These are phyloP conservation scores for Cryptococcus wingfieldii DNA, from an alignment of 1,284 basidiomycete species.

Conservation along the genomic window DNA sequence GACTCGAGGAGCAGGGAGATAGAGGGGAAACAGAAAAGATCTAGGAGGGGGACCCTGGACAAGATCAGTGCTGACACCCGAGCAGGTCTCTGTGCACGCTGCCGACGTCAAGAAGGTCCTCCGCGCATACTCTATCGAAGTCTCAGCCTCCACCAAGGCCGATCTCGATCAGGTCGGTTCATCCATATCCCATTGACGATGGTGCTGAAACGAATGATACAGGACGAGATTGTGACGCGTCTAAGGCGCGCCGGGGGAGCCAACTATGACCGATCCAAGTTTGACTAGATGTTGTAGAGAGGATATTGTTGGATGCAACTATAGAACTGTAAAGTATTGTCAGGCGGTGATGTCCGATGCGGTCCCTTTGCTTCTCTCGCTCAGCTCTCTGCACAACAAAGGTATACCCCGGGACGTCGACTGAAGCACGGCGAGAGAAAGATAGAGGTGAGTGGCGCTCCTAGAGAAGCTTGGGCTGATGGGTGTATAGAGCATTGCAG, in stretches of 20 bases:
- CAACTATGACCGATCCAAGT: conserved; percentile 49
- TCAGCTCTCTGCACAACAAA: too few species aligned
- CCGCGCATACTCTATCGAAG: conserved; percentile 75
- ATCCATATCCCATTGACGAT: background rate
- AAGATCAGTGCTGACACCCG: background rate
- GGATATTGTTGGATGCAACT: too few species aligned
- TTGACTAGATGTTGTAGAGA: conserved; percentile 25
- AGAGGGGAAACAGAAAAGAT: background rate
- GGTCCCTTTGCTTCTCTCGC: too few species aligned
- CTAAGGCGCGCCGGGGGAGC: conserved; percentile 43
- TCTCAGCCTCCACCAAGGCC: conserved; percentile 70
- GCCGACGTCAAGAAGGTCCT: conserved; percentile 78
- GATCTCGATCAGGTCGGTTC: conserved; percentile 69
- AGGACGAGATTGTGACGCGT: conserved; percentile 40
- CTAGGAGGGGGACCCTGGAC: too few species aligned
- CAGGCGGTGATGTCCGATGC: too few species aligned
- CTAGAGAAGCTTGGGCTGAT: too few species aligned
- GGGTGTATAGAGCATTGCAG: too few species aligned
- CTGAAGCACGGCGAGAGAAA: too few species aligned
- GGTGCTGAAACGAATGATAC: background rate
- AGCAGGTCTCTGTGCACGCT: conserved; percentile 77
- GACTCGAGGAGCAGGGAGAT: background rate
- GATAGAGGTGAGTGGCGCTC: too few species aligned
- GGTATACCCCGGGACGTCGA: too few species aligned
- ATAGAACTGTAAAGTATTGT: too few species aligned